These are phyloP conservation scores for Echites panduratus DNA, from an alignment of 257 asterid genomes.

Conservation along the genomic window DNA sequence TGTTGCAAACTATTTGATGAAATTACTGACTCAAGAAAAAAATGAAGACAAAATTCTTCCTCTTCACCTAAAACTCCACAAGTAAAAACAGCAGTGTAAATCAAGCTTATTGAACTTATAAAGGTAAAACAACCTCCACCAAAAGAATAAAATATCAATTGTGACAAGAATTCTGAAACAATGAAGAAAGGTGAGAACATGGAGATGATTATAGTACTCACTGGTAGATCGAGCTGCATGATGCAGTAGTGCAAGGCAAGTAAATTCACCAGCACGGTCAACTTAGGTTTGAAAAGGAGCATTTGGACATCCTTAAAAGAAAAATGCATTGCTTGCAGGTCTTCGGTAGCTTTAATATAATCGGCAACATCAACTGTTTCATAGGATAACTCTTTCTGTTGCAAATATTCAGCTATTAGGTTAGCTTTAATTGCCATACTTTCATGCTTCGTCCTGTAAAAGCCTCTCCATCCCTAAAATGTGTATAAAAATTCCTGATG, in stretches of 20 bases:
- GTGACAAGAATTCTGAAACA: not conserved
- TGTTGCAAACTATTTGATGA: not conserved
- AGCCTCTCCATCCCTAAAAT: slow-evolving; percentile 61
- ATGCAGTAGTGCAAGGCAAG: slow-evolving; percentile 80
- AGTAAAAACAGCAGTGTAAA: not conserved
- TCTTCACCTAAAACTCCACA: not conserved
- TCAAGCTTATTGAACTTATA: not conserved
- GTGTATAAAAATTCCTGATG: too few relatives aligned
- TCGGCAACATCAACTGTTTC: slow-evolving; percentile 74
- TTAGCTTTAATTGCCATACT: slow-evolving; percentile 58
- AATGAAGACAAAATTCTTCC: not conserved
- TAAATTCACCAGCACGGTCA: slow-evolving; percentile 65
- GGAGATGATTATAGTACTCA: slow-evolving; percentile 14
- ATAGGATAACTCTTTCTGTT: slow-evolving; percentile 40
- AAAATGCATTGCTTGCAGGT: slow-evolving; percentile 41
- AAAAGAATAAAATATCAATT: not conserved
- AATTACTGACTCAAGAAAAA: not conserved
- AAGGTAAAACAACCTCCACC: not conserved
- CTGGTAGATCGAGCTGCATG: slow-evolving; percentile 49
- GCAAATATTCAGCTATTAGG: slow-evolving; percentile 31
- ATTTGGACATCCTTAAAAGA: slow-evolving; percentile 63
- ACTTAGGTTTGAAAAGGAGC: slow-evolving; percentile 55
- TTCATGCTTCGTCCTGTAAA: slow-evolving; percentile 52
- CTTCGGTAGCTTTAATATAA: slow-evolving; percentile 52
- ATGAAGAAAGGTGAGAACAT: not conserved